phyloP scores from a whole-genome alignment of 257 asterid species.

The Leptodermis oblonga region DNA sequence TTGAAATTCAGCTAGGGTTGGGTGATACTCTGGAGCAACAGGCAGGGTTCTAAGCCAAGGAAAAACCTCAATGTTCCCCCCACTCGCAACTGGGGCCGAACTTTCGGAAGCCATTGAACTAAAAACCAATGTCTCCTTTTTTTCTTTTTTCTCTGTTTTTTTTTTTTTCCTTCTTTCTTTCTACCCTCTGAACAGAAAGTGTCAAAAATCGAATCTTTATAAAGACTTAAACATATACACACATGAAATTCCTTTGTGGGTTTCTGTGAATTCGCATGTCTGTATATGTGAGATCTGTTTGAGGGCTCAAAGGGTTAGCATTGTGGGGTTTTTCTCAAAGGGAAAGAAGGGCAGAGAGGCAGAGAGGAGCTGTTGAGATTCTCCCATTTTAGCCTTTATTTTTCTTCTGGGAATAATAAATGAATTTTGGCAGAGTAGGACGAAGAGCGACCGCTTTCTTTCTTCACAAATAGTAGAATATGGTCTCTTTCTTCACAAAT shows the following conservation, averaged over 20 bases:
- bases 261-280: slow-evolving; percentile 21
- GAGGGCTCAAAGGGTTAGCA: slow-evolving; percentile 34
- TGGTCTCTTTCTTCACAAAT: too few relatives aligned
- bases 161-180: too few relatives aligned
- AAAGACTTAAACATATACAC: slow-evolving; percentile 21
- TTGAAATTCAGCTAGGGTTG: slow-evolving; percentile 82
- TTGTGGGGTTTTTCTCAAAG: slow-evolving; percentile 13
- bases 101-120: slow-evolving; percentile 59
- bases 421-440: too few relatives aligned
- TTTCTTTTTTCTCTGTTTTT: not conserved
- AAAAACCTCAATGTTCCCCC: slow-evolving; percentile 62
- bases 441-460: not conserved
- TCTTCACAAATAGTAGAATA: too few relatives aligned
- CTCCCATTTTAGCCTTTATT: slow-evolving; percentile 25
- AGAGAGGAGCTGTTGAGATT: slow-evolving; percentile 28
- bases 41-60: slow-evolving; percentile 93
- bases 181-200: not conserved
- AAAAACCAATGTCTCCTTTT: not conserved
- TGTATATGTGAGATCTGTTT: slow-evolving; percentile 40
- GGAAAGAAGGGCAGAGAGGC: slow-evolving; percentile 20
- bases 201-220: slow-evolving; percentile 11
- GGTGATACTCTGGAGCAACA: slow-evolving; percentile 93
- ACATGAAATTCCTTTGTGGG: slow-evolving; percentile 1
- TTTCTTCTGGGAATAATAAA: slow-evolving; percentile 8
- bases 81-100: slow-evolving; percentile 27